Evolutionary conservation across 306 rosid genomes (phyloP), one percentile per base, ranked within the genome.

Genomic region (Sechiopsis laciniata): DNA sequence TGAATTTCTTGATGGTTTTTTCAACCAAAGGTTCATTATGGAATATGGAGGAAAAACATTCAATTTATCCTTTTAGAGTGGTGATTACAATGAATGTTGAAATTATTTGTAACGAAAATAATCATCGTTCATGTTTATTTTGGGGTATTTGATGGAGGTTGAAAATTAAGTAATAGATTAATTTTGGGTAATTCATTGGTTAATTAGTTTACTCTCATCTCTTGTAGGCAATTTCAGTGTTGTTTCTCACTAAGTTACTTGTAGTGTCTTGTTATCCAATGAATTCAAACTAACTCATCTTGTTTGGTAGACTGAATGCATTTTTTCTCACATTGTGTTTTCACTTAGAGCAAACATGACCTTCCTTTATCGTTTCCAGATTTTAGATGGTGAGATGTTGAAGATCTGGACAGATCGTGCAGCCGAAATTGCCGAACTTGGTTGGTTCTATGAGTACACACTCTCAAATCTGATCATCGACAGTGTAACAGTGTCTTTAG

Each of bases 391-490:
- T 72, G 89, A 86, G 84, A 94, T 94, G 98, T 82, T 94, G 91
- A 89, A 89, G 86, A 83, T 89, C 76, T 94, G 98, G 98, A 85
- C 85, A 2, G 95, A 91, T 77, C 97, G 98, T 1, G 98, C 97
- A 4, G 80, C 83, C 48, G 95, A 94, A 82, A 87, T 94, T 75
- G 90, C 92, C 40, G 87, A 87, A 81, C 92, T 90, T 8, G 90
- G 91, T 70, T 94, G 96, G 97, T 90, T 84, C 64, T 94, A 94
- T 55, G 87, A 87, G 60, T 94, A 91, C 82, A 68, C 75, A 72
- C 81, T 94, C 65, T 68, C 78, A 84, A 89, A 80, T 82, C 87
- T 91, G 83, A 89, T 64, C 79, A 89, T 94, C 37, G 98, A 91
- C 63, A 89, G 92, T 19, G 96, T 94, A 74, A 90, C 96, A 5